Evolutionary conservation across 805 yeast genomes (phyloP).

Genomic region (Metschnikowia reukaufii): DNA sequence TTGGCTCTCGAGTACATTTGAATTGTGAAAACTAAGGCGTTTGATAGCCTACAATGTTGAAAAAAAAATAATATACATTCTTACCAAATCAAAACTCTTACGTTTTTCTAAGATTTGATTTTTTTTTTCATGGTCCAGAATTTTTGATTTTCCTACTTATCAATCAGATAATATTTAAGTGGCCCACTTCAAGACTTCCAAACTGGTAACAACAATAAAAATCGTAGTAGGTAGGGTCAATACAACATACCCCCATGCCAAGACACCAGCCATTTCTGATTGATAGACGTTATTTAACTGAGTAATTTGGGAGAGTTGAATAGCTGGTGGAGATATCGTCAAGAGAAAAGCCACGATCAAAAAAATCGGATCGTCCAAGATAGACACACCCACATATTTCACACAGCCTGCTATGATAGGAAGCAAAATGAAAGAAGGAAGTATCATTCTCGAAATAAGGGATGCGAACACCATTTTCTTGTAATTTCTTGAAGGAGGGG

Average conservation of each 20-base stretch:
- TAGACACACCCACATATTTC: constrained; percentile 62
- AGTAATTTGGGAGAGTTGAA: constrained; percentile 78
- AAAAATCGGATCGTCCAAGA: constrained; percentile 79
- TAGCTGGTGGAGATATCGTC: constrained; percentile 81
- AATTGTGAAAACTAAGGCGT: too few relatives aligned
- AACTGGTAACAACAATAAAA: constrained; percentile 64
- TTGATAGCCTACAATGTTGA: too few relatives aligned
- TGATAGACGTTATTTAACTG: constrained; percentile 74
- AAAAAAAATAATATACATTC: too few relatives aligned
- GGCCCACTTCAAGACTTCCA: constrained; percentile 60
- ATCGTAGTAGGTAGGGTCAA: constrained; percentile 77
- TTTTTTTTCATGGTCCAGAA: too few relatives aligned
- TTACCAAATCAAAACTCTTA: too few relatives aligned
- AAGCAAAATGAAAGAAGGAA: constrained; percentile 65
- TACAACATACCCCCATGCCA: constrained; percentile 80
- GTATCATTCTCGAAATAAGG: constrained; percentile 71
- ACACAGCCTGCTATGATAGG: constrained; percentile 68
- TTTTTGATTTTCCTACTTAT: too few relatives aligned
- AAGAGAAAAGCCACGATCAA: constrained; percentile 72
- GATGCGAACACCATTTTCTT: constrained; percentile 66
- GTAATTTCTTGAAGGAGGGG: constrained; percentile 64
- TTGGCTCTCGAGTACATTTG: too few relatives aligned
- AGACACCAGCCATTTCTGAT: constrained; percentile 78
- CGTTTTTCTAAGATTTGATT: too few relatives aligned
- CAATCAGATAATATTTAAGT: background rate